Evolutionary conservation across 495 filamentous ascomycete genomes (phyloP).

Genomic region (Penicillium bovifimosum): DNA sequence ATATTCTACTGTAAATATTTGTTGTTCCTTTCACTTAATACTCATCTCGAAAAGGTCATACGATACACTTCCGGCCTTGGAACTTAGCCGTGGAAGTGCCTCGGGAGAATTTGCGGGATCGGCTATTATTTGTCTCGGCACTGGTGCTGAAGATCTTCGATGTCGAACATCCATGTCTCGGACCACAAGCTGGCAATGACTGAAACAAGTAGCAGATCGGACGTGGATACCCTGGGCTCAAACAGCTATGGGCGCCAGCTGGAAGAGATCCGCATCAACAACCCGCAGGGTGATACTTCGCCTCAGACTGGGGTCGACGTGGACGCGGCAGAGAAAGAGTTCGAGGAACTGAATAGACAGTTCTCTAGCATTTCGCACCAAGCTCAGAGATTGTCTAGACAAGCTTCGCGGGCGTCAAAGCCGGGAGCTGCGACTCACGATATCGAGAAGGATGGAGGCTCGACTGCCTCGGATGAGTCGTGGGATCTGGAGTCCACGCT

Average conservation of each 20-base stretch:
- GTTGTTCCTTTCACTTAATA: background rate
- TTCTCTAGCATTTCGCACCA: conserved; percentile 61
- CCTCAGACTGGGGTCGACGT: conserved; percentile 57
- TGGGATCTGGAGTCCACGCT: conserved; percentile 71
- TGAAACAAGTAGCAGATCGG: conserved; percentile 20
- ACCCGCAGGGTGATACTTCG: conserved; percentile 43
- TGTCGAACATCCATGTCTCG: background rate
- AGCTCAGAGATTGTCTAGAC: conserved; percentile 38
- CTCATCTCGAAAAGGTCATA: background rate
- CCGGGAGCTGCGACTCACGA: conserved; percentile 29
- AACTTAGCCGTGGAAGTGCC: background rate
- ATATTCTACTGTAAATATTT: background rate
- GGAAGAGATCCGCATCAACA: conserved; percentile 27
- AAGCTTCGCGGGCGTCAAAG: conserved; percentile 40
- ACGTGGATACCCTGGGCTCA: conserved; percentile 19
- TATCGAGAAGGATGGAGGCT: conserved; percentile 45
- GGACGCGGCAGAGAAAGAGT: conserved; percentile 67
- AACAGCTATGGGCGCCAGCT: conserved; percentile 28
- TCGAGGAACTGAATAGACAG: conserved; percentile 67
- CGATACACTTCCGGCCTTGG: background rate
- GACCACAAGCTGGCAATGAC: conserved; percentile 17
- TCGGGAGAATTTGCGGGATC: background rate
- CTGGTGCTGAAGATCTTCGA: background rate
- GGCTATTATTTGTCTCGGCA: background rate
- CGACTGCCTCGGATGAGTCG: conserved; percentile 46